Evolutionary conservation across 2,329 filamentous ascomycete species (phyloP).

Genomic region (Leptosphaerulina australis): DNA sequence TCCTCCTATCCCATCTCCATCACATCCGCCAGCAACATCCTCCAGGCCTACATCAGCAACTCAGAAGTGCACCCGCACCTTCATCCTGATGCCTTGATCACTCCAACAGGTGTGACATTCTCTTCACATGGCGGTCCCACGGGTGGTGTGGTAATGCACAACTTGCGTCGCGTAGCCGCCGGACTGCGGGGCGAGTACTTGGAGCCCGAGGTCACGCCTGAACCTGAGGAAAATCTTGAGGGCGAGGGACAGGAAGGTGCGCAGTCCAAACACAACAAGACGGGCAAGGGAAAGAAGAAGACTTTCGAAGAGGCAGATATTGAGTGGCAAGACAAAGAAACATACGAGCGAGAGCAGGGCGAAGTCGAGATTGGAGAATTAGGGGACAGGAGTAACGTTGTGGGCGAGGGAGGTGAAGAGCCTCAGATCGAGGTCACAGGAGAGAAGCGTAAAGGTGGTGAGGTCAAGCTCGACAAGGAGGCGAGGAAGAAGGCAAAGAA

Average conservation of each 20-base stretch:
- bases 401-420: constrained; percentile 37
- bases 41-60: constrained; percentile 51
- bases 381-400: constrained; percentile 43
- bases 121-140: constrained; percentile 51
- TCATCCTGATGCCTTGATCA: constrained; percentile 57
- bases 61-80: constrained; percentile 52
- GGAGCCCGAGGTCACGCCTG: constrained; percentile 51
- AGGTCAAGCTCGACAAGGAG: constrained; percentile 54
- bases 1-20: constrained; percentile 41
- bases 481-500: constrained; percentile 63
- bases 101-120: constrained; percentile 51
- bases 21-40: constrained; percentile 40
- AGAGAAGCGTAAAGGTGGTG: constrained; percentile 38
- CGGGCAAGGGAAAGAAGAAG: constrained; percentile 20
- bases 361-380: constrained; percentile 52
- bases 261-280: constrained; percentile 3
- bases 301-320: constrained; percentile 15
- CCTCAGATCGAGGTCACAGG: constrained; percentile 33
- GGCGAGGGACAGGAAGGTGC: background rate
- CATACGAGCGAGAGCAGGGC: constrained; percentile 50
- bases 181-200: constrained; percentile 60
- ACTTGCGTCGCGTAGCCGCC: constrained; percentile 59
- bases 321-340: constrained; percentile 53
- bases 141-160: constrained; percentile 59
- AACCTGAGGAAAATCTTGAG: constrained; percentile 46